These are phyloP conservation scores for Arthrobotrys iridis DNA, from an alignment of 2,329 filamentous ascomycete species.

Conservation along the genomic window DNA sequence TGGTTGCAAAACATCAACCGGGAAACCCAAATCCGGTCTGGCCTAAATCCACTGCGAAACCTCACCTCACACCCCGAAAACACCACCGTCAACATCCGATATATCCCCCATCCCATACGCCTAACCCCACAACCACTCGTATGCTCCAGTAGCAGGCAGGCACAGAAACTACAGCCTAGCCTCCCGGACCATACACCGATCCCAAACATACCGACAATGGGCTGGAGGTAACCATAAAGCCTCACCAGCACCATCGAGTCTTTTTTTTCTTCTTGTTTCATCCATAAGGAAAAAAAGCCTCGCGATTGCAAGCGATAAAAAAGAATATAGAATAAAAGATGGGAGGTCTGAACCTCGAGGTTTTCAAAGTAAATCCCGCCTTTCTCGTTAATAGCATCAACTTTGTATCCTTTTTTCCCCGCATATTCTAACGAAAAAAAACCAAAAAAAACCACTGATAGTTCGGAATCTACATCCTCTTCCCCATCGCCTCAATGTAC, in stretches of 20 bases:
- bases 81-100: slow-evolving; percentile 13
- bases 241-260: background rate
- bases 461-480: slow-evolving; percentile 99
- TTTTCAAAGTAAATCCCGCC: slow-evolving; percentile 77
- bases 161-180: background rate
- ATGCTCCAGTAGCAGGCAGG: background rate
- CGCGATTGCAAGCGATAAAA: background rate
- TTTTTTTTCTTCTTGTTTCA: background rate
- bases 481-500: slow-evolving; percentile 99
- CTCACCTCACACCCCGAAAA: background rate
- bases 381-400: too few species aligned
- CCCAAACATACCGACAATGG: slow-evolving; percentile 13
- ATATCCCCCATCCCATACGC: background rate
- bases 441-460: slow-evolving; percentile 27
- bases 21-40: background rate
- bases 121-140: background rate
- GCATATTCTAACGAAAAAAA: background rate
- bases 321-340: slow-evolving; percentile 62
- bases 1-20: background rate
- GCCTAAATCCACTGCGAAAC: background rate
- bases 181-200: background rate
- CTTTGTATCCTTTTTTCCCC: background rate
- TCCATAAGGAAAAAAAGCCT: too few species aligned
- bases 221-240: slow-evolving; percentile 18
- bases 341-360: slow-evolving; percentile 88